A percentile compares a stretch with the other conserved stretches of the same genome.
Evolutionary conservation across 768 basidiomycete species (phyloP).

Genomic region (Inosperma sp.): DNA sequence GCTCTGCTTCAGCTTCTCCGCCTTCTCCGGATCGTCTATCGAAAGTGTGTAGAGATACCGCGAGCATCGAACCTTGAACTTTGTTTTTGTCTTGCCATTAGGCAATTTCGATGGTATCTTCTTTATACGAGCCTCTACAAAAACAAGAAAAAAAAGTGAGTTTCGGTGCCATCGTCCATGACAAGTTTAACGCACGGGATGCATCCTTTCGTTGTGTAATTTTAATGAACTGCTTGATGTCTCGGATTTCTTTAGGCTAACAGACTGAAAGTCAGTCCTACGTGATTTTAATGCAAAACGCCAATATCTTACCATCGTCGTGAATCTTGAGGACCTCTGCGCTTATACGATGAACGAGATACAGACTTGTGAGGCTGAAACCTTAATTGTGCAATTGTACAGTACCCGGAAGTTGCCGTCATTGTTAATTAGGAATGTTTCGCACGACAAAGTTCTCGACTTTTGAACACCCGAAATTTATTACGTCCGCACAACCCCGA

Average conservation of each 20-base stretch:
- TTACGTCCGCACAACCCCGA: too few species aligned
- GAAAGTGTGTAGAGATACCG: constrained; percentile 97
- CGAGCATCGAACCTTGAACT: constrained; percentile 98
- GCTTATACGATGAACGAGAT: too few species aligned
- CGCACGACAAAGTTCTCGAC: too few species aligned
- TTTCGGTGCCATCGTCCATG: neutral
- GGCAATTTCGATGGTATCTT: constrained; percentile 70
- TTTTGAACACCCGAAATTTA: too few species aligned
- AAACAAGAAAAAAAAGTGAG: neutral
- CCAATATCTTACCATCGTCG: too few species aligned
- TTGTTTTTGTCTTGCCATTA: constrained; percentile 77
- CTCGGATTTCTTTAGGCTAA: constrained; percentile 95
- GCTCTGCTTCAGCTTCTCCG: constrained; percentile 93
- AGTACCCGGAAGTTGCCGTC: too few species aligned
- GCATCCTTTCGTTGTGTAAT: constrained; percentile 98
- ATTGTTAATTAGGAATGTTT: too few species aligned
- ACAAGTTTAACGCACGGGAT: constrained; percentile 58
- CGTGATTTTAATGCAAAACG: too few species aligned
- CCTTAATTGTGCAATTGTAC: too few species aligned
- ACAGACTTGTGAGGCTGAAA: too few species aligned
- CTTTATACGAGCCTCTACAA: constrained; percentile 93
- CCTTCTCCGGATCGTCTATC: constrained; percentile 95
- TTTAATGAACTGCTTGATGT: constrained; percentile 99
- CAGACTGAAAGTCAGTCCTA: constrained; percentile 7
- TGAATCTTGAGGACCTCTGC: too few species aligned